A percentile compares a stretch with the other conserved stretches of the same genome.
Conservation (phyloP, 441 rosid genomes). For the Gossypium aridum region DNA sequence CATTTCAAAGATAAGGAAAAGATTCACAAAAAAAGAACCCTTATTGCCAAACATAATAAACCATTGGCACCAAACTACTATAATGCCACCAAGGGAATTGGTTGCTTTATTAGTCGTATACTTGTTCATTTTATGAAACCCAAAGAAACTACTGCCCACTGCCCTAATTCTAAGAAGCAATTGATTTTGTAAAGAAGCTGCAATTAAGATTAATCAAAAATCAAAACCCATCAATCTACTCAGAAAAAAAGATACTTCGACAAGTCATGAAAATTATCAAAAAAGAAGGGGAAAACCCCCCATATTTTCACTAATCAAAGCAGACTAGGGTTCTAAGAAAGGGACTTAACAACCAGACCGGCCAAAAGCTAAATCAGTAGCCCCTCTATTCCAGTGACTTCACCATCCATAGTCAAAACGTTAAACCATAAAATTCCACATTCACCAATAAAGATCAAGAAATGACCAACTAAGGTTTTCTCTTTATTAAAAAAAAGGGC, state of each 20-base stretch:
- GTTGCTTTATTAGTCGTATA: neutral
- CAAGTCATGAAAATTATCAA: neutral
- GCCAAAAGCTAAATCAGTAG: neutral
- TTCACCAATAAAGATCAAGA: neutral
- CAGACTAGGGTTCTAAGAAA: constrained; percentile 13
- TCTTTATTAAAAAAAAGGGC: neutral
- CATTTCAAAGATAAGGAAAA: neutral
- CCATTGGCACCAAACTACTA: neutral
- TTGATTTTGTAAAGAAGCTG: neutral
- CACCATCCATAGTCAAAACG: neutral
- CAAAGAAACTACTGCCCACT: neutral
- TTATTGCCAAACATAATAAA: neutral
- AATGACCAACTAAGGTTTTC: neutral
- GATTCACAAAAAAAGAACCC: neutral
- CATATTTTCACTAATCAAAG: neutral
- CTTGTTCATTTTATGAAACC: neutral
- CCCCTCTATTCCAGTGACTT: neutral
- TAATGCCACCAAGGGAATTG: neutral
- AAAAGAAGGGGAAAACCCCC: neutral
- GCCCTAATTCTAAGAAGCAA: neutral
- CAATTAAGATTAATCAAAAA: neutral
- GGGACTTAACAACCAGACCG: neutral
- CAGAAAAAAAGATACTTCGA: neutral
- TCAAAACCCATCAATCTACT: neutral
- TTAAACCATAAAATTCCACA: neutral